Evolutionary conservation across 768 basidiomycete genomes (phyloP).

Genomic region (Suillus placidus): DNA sequence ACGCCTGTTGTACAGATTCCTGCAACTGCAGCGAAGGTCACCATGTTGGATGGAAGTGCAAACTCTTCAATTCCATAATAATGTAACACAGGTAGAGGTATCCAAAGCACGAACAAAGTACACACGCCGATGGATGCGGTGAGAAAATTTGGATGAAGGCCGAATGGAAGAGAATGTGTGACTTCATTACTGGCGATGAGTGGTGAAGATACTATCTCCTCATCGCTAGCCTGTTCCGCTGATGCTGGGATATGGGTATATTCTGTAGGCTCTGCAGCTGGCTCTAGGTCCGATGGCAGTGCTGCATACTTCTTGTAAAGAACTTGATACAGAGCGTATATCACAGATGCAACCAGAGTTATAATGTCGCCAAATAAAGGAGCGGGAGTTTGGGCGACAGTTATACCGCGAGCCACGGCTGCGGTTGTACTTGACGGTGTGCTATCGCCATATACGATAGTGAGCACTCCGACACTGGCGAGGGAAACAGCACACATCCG

Average conservation of each 20-base stretch:
- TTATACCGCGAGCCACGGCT: conserved; percentile 2
- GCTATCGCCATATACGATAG: conserved; percentile 81
- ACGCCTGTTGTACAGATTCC: conserved; percentile 75
- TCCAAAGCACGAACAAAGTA: conserved; percentile 76
- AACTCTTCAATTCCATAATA: conserved; percentile 67
- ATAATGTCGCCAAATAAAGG: conserved; percentile 75
- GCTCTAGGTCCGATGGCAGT: conserved; percentile 64
- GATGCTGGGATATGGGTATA: conserved; percentile 50
- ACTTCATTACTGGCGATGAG: conserved; percentile 33
- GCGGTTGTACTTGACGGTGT: conserved; percentile 25
- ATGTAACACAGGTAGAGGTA: conserved; percentile 77
- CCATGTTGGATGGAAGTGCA: conserved; percentile 54
- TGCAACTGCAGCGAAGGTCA: conserved; percentile 53
- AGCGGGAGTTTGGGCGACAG: conserved; percentile 35
- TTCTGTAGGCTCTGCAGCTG: conserved; percentile 37
- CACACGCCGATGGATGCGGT: conserved; percentile 79
- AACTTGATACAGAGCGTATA: conserved; percentile 81
- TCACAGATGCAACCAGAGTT: conserved; percentile 70
- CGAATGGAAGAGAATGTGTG: conserved; percentile 72
- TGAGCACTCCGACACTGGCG: conserved; percentile 79
- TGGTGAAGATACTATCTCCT: conserved; percentile 17
- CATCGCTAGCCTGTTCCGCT: conserved; percentile 34
- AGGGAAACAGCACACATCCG: conserved; percentile 73
- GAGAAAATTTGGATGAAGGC: conserved; percentile 80
- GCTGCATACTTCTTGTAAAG: conserved; percentile 81